Evolutionary conservation across 2,329 filamentous ascomycete genomes (phyloP), one percentile per base, ranked within the genome.

Genomic region (Mariannaea sp.): DNA sequence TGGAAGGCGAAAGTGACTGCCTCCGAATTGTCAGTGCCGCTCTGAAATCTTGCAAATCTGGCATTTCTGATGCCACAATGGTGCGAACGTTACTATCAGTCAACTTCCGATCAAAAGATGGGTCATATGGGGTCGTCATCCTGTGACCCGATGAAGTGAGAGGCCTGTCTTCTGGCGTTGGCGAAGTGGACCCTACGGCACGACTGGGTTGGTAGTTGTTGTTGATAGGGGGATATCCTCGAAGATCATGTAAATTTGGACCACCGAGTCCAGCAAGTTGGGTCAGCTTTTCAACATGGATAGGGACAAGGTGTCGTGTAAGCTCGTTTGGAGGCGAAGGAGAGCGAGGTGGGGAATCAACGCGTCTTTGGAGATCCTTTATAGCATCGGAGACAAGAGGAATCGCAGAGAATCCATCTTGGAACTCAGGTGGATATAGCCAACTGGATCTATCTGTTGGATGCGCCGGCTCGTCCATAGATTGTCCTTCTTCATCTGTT

Each of bases 81-180:
- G 68, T 57, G 44, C 71, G 69, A 32, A 75, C 57, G 13, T 50
- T 50, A 56, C 68, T 36, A 49, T 77, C 69, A 47, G 70, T 68
- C 36, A 77, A 57, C 43, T 73, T 65, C 48, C 71, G 67, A 46
- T 73, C 64, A 60, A 75, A 76, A 51, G 64, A 58, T 38, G 61
- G 59, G 57, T 71, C 56, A 55, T 74, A 73, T 1, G 62, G 53
- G 7, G 40, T 36, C 38, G 60, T 58, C 22, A 60, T 70, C 33
- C n/a, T 54, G 17, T n/a, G n/a, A n/a, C n/a, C n/a, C n/a, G n/a
- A n/a, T n/a, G n/a, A n/a, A n/a, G n/a, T n/a, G n/a, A n/a, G n/a
- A n/a, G n/a, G n/a, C n/a, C n/a, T n/a, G 40, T 41, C 33, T 5
- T 8, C 8, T 24, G 33, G 52, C 39, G n/a, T 58, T 55, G 29